Evolutionary conservation across 164 flowering plant genomes (phyloP).

Genomic region (Umbellularia californica): DNA sequence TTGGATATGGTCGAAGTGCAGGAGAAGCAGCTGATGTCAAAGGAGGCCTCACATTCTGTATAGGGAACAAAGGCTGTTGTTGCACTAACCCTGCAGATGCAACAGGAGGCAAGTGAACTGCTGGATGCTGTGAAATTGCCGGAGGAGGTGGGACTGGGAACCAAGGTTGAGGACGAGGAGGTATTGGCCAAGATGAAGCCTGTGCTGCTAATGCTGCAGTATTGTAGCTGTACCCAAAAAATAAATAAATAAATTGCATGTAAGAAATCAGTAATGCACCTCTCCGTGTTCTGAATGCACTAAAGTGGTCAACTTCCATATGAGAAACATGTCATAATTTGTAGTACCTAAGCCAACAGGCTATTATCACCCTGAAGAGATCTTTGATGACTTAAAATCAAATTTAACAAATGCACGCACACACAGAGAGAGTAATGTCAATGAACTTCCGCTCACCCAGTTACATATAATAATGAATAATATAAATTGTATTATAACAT

Average conservation of each 20-base stretch:
- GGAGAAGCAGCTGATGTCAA: constrained; percentile 36
- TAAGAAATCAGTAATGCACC: constrained; percentile 1
- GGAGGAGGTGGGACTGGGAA: constrained; percentile 42
- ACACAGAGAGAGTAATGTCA: background rate
- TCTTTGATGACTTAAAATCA: background rate
- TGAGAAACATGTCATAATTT: background rate
- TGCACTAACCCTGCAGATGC: constrained; percentile 37
- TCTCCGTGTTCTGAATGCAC: background rate
- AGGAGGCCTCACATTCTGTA: constrained; percentile 56
- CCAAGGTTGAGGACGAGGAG: constrained; percentile 87
- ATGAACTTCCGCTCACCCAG: background rate
- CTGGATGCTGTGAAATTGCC: constrained; percentile 44
- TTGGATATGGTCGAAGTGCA: constrained; percentile 39
- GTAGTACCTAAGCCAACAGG: background rate
- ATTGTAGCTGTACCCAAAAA: constrained; percentile 52
- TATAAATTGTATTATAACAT: too few relatives aligned
- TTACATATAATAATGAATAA: too few relatives aligned
- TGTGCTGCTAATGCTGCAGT: constrained; percentile 49
- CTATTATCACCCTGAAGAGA: background rate
- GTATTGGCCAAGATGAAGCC: constrained; percentile 70
- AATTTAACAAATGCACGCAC: background rate
- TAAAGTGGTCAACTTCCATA: background rate
- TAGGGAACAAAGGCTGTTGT: constrained; percentile 82
- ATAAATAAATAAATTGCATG: constrained; percentile 2
- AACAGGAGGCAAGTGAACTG: constrained; percentile 45